Evolutionary conservation across 768 basidiomycete genomes (phyloP).

Genomic region (Termitomyces sp.): DNA sequence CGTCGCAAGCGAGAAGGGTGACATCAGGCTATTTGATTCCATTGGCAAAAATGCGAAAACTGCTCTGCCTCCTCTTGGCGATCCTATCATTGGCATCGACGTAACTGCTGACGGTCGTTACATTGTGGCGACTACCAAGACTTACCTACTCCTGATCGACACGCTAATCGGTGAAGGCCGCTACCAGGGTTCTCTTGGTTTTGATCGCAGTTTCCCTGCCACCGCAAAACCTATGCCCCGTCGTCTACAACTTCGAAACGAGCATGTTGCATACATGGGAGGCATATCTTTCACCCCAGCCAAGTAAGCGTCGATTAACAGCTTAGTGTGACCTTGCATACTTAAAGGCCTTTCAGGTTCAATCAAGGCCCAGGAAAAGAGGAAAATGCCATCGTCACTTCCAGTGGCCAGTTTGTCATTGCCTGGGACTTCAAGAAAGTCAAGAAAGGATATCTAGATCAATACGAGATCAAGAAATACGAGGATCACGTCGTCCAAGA

Average conservation of each 20-base stretch:
- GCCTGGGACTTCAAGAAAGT: conserved; percentile 98
- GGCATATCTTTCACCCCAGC: conserved; percentile 89
- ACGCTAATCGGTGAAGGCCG: conserved; percentile 90
- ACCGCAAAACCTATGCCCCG: conserved; percentile 89
- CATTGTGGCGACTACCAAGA: conserved; percentile 94
- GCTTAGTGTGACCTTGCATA: not conserved
- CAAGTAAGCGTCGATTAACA: conserved; percentile 46
- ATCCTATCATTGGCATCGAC: conserved; percentile 93
- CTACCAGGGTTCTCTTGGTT: conserved; percentile 80
- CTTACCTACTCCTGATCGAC: conserved; percentile 91
- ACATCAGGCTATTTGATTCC: conserved; percentile 90
- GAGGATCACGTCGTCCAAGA: conserved; percentile 95
- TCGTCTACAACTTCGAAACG: conserved; percentile 80
- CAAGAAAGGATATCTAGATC: conserved; percentile 86
- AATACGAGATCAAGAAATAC: conserved; percentile 96
- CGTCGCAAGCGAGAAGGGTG: conserved; percentile 94
- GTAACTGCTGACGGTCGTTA: conserved; percentile 92
- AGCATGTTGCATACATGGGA: conserved; percentile 95
- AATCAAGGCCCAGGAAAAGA: conserved; percentile 85
- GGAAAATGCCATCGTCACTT: conserved; percentile 95
- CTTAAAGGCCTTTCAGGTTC: conserved; percentile 54
- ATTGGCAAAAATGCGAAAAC: conserved; percentile 99
- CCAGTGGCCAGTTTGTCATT: conserved; percentile 87
- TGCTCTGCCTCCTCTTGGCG: conserved; percentile 89
- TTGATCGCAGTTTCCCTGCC: conserved; percentile 95